Percentiles rank a stretch among this genome's conserved stretches.
These are phyloP conservation scores for Picea abies DNA, from an alignment of 83 land plant genomes.

Conservation along the genomic window DNA sequence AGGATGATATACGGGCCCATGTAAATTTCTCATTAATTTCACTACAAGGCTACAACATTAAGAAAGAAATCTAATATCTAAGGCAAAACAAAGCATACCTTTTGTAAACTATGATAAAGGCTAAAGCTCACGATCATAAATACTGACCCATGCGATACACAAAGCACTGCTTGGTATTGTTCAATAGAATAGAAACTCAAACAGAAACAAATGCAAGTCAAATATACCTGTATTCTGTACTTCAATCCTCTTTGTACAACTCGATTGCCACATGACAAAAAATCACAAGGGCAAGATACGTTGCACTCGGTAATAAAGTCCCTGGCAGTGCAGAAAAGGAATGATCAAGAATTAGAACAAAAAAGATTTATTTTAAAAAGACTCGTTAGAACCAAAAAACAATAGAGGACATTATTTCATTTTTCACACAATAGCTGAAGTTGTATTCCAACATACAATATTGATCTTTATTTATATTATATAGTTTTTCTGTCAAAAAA, in stretches of 20 bases:
- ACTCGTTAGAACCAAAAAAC: neutral
- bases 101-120: neutral
- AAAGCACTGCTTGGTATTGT: neutral
- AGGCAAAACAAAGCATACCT: neutral
- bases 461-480: no score
- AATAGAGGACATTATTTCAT: neutral
- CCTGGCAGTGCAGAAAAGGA: constrained; percentile 3
- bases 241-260: constrained; percentile 28
- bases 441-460: no score
- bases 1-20: neutral
- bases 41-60: neutral
- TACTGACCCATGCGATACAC: neutral
- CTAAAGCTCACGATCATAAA: neutral
- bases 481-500: no score
- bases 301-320: constrained; percentile 30
- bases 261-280: constrained; percentile 28
- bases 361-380: no score
- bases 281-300: constrained; percentile 16
- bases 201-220: neutral
- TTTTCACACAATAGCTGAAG: neutral
- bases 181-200: neutral
- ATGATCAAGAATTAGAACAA: neutral
- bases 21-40: neutral
- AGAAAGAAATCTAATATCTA: neutral
- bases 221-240: constrained; percentile 20